phyloP scores from a whole-genome alignment of 345 rosid genomes.

The Gossypium mustelinum region DNA sequence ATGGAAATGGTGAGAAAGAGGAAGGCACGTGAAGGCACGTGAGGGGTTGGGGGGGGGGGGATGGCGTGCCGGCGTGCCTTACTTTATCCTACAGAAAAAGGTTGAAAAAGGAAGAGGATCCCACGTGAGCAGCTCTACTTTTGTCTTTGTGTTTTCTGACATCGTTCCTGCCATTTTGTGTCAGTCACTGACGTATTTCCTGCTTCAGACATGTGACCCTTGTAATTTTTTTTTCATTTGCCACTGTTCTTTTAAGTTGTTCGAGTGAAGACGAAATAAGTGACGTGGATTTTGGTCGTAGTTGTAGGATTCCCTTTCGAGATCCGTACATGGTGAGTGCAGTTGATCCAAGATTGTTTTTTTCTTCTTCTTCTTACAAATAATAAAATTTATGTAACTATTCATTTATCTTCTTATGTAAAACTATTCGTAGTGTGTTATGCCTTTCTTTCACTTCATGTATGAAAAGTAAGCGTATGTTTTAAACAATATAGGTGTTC shows the following conservation, averaged over 20 bases:
- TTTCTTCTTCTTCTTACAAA: no score
- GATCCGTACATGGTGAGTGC: not conserved
- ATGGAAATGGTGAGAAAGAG: conserved; percentile 7
- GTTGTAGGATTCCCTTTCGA: conserved; percentile 5
- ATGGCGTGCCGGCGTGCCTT: conserved; percentile 62
- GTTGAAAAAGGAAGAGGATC: conserved; percentile 28
- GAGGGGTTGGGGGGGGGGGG: not conserved
- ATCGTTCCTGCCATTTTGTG: not conserved
- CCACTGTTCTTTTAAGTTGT: no score
- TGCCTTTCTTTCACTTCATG: no score
- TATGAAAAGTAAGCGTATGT: no score
- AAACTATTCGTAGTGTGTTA: no score
- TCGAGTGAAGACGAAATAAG: not conserved
- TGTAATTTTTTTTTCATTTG: no score
- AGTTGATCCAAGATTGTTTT: not conserved
- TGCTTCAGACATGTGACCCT: conserved; percentile 25
- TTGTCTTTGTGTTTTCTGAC: conserved; percentile 32
- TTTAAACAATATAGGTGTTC: no score
- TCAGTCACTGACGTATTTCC: conserved; percentile 27
- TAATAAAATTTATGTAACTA: no score
- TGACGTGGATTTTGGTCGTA: conserved; percentile 21
- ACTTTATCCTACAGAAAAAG: conserved; percentile 36
- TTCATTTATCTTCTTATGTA: no score
- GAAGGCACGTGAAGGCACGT: conserved; percentile 33
- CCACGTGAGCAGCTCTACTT: conserved; percentile 34